Conservation (phyloP, 441 rosid genomes). For the Aleurites moluccanus region DNA sequence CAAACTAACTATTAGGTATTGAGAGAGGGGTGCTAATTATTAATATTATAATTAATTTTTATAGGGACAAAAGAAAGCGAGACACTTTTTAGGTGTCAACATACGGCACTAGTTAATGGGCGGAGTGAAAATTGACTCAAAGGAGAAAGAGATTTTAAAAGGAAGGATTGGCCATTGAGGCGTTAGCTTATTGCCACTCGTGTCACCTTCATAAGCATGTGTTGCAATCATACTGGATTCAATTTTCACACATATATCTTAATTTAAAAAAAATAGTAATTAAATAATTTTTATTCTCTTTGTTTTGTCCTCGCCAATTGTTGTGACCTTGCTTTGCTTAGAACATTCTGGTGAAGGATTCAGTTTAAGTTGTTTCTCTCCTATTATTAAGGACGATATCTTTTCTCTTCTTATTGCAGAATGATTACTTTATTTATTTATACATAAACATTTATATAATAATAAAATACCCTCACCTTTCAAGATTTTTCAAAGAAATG, state of each 20-base stretch:
- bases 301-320: conserved; percentile 3
- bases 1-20: too few relatives aligned
- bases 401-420: background rate
- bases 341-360: background rate
- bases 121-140: conserved; percentile 4
- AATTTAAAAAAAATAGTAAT: background rate
- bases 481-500: too few relatives aligned
- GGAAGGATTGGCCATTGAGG: background rate
- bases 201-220: conserved; percentile 18
- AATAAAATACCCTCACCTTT: too few relatives aligned
- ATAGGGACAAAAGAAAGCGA: background rate
- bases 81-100: conserved; percentile 14
- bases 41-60: background rate
- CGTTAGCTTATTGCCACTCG: conserved; percentile 6
- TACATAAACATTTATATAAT: too few relatives aligned
- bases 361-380: background rate
- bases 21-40: too few relatives aligned
- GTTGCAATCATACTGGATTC: conserved; percentile 5
- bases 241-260: background rate
- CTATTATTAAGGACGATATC: background rate
- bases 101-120: conserved; percentile 3
- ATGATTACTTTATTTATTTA: background rate
- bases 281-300: background rate
- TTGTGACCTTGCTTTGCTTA: background rate
- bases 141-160: background rate